Evolutionary conservation across 495 filamentous ascomycete species (phyloP), one percentile per base, ranked within the genome.

Genomic region (Oidiodendron maius): DNA sequence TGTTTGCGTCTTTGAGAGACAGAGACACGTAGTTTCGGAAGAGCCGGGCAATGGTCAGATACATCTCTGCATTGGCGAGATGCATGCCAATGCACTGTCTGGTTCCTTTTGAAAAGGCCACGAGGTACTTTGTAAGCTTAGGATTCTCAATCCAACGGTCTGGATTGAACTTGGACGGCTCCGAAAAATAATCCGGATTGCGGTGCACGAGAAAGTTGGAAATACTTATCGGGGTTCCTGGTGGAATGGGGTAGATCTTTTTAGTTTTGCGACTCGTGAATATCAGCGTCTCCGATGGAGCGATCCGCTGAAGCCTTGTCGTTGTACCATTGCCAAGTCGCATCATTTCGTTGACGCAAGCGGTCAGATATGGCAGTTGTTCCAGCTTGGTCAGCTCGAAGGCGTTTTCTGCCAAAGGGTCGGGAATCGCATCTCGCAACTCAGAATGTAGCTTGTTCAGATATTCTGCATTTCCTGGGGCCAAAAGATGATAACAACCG

Each of bases 71-170:
- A 12, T 30, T 12, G 26, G 26, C 5, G 26, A 30, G 26, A 30
- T 5, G 26, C 26, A 30, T 30, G 26, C 26, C 26, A 30, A 30
- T 30, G 26, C 26, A 30, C 26, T 57, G 56, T 24, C 76, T 48
- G 3, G 57, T 65, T 2, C 75, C 72, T 53, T 66, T 73, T 20
- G 58, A 65, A 43, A 79, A 79, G 0, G 70, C 45, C 3, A 75
- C 58, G 44, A 76, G 26, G 37, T 75, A 71, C 45, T 58, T 58
- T 8, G 66, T 57, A 10, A 64, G 50, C 2, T 61, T 55, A 6
- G 59, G 53, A 4, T 58, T 44, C 1, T 62, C 52, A 28, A 76
- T 55, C 72, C 74, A 81, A 9, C 76, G 65, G 18, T 77, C 71
- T 0, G 78, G 77, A 15, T 61, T 42, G 51, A 77, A 80, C 13